Base-by-base conservation (phyloP, 352 stramenopile species). In the Phytophthora kernoviae region DNA sequence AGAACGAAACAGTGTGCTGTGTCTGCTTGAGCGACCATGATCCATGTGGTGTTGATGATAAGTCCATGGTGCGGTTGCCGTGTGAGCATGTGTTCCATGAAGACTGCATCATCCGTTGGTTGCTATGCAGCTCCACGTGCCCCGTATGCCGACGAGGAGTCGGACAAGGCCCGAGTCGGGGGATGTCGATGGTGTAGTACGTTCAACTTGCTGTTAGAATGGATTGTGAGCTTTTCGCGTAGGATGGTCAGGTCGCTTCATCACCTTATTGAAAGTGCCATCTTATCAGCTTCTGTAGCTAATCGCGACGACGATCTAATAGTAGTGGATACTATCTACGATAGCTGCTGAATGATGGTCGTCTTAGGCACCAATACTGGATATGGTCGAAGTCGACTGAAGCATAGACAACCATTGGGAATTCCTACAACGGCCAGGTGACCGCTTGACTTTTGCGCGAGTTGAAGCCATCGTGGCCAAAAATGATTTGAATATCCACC, bases 41-140 rank as follows among this genome's bases (percentile, higher is more conserved):
- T 10, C 34, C 26, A 40, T 37, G 40, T 15, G 26, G 14, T 0
- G 37, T 40, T 24, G 43, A 22, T 46, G 21, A 46, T 41, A 61
- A 68, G 46, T 24, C 32, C n/a, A 67, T 80, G 65, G 67, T 79
- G 11, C 44, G 54, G 10, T 49, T 87, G 36, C 66, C 77, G 15
- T 89, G 79, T 27, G 21, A 21, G 12, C 79, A 89, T 49, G 45
- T 68, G 22, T 89, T 84, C 46, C 79, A 87, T 54, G 77, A 87
- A 62, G 57, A 78, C 63, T 89, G 79, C 43, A 70, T 87, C 27
- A 73, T 87, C 40, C 66, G 70, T 48, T 89, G 79, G 79, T 75
- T 87, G 33, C 73, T 70, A 20, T 68, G 69, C 9, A 77, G 75
- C 34, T 67, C 62, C 32, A 84, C 75, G 6, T 89, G 79, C 30